phyloP scores from a whole-genome alignment of 1,284 basidiomycete genomes.

The Tilletiopsis washingtonensis region DNA sequence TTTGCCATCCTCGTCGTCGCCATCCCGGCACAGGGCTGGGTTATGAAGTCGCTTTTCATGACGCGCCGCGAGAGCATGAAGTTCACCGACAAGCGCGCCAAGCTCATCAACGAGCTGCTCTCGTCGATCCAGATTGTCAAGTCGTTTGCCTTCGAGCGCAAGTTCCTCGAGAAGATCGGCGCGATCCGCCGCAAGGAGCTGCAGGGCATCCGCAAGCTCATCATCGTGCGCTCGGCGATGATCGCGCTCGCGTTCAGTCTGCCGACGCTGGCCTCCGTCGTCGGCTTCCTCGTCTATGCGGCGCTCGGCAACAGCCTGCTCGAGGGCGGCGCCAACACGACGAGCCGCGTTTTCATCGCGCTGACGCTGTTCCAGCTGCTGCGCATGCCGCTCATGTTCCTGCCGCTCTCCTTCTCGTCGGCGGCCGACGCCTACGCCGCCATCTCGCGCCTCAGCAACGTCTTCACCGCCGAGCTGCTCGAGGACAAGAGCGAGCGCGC shows the following conservation, averaged over 20 bases:
- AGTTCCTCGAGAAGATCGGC: conserved; percentile 57
- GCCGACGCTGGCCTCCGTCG: conserved; percentile 71
- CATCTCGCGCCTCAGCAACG: conserved; percentile 38
- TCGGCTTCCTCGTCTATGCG: conserved; percentile 76
- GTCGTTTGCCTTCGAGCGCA: conserved; percentile 37
- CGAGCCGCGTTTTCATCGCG: conserved; percentile 51
- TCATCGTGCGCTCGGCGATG: conserved; percentile 65
- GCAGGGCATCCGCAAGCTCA: conserved; percentile 65
- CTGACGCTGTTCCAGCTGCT: conserved; percentile 53
- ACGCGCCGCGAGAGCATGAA: conserved; percentile 69
- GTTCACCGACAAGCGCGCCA: conserved; percentile 67
- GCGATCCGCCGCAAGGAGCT: conserved; percentile 69
- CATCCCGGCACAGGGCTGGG: conserved; percentile 61
- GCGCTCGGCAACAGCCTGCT: conserved; percentile 56
- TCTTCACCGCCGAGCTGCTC: conserved; percentile 60
- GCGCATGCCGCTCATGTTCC: conserved; percentile 65
- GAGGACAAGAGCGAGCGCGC: conserved; percentile 49
- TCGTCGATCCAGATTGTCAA: conserved; percentile 46
- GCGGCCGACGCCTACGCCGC: conserved; percentile 42
- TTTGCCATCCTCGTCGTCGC: conserved; percentile 64
- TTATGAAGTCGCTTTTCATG: conserved; percentile 68
- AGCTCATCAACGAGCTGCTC: conserved; percentile 43
- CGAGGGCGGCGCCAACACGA: conserved; percentile 43
- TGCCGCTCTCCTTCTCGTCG: conserved; percentile 41
- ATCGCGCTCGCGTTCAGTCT: conserved; percentile 62